Evolutionary conservation across 805 yeast genomes (phyloP).

Genomic region (Yamadazyma scolyti): DNA sequence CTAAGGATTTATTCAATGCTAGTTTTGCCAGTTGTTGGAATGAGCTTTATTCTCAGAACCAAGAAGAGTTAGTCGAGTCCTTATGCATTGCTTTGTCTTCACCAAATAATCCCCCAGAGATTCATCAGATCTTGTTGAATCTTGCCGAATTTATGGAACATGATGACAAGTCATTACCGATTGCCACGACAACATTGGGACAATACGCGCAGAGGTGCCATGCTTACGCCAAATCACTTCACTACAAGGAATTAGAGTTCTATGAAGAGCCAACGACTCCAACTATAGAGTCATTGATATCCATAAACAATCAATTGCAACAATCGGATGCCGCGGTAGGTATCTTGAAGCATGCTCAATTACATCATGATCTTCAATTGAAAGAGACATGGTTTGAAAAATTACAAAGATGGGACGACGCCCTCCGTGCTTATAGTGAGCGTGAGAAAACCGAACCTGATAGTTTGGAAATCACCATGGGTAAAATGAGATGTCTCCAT

Average conservation of each 20-base stretch:
- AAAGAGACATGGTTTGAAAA: conserved; percentile 98
- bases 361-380: conserved; percentile 83
- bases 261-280: conserved; percentile 90
- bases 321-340: conserved; percentile 99
- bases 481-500: conserved; percentile 96
- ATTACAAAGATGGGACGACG: conserved; percentile 97
- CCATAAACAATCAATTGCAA: conserved; percentile 90
- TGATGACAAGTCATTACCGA: conserved; percentile 90
- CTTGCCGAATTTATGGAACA: conserved; percentile 97
- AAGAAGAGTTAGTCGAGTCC: conserved; percentile 82
- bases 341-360: conserved; percentile 88
- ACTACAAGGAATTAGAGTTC: conserved; percentile 92
- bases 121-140: conserved; percentile 83
- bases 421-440: conserved; percentile 81
- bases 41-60: conserved; percentile 82
- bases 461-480: conserved; percentile 87
- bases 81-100: conserved; percentile 85
- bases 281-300: conserved; percentile 86
- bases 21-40: conserved; percentile 96
- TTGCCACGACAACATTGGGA: conserved; percentile 84
- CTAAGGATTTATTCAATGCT: conserved; percentile 87
- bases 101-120: conserved; percentile 92
- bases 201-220: conserved; percentile 93
- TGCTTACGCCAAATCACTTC: conserved; percentile 96
- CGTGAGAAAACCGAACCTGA: conserved; percentile 64